phyloP scores from a whole-genome alignment of 208 protist species.

The Endotrypanum monterogeii region DNA sequence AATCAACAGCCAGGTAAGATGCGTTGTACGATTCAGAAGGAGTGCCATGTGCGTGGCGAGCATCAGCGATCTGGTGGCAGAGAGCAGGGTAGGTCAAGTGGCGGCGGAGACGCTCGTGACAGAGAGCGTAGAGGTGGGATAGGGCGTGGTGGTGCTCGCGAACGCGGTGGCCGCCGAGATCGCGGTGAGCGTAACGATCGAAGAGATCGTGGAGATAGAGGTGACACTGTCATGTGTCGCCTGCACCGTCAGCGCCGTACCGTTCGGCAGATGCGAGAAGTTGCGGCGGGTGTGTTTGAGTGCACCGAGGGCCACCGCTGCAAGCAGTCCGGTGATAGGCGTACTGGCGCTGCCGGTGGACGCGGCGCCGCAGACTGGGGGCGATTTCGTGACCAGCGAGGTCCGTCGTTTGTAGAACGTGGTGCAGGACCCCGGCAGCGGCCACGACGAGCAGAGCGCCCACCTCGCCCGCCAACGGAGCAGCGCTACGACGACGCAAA shows the following conservation, averaged over 20 bases:
- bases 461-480: conserved; percentile 8
- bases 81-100: conserved; percentile 5
- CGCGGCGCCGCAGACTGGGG: conserved; percentile 13
- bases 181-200: conserved; percentile 30
- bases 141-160: neutral
- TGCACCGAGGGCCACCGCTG: conserved; percentile 52
- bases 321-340: conserved; percentile 22
- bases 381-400: conserved; percentile 15
- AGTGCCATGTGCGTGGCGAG: conserved; percentile 54
- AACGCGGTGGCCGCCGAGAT: conserved; percentile 11
- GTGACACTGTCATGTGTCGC: conserved; percentile 61
- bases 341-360: conserved; percentile 13
- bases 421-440: conserved; percentile 3
- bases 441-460: conserved; percentile 21
- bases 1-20: conserved; percentile 55
- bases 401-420: conserved; percentile 13
- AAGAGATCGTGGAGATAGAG: conserved; percentile 48
- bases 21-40: conserved; percentile 65
- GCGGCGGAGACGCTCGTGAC: conserved; percentile 6
- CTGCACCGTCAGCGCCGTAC: conserved; percentile 70
- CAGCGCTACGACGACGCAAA: conserved; percentile 31
- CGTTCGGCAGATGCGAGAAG: conserved; percentile 68
- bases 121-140: conserved; percentile 2
- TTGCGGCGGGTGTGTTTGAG: conserved; percentile 69
- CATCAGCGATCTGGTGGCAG: neutral